Evolutionary conservation across 805 yeast genomes (phyloP).

Genomic region (Kuraishia borneana): DNA sequence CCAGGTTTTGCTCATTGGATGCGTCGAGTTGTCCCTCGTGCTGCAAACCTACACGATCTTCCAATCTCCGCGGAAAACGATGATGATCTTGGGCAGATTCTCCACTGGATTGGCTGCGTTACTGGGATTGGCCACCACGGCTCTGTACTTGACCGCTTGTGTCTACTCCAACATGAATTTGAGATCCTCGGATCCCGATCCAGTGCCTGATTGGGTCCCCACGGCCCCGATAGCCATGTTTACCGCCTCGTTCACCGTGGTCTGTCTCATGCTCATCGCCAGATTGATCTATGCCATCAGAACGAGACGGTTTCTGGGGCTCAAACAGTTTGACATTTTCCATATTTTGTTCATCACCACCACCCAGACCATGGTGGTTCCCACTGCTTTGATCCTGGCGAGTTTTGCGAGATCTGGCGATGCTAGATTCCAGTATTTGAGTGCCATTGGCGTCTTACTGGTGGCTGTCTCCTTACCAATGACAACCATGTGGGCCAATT

Average conservation of each 20-base stretch:
- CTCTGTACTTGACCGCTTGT: constrained; percentile 45
- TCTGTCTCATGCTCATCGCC: constrained; percentile 46
- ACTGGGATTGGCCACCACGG: constrained; percentile 44
- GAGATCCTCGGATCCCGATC: constrained; percentile 13
- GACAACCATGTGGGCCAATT: constrained; percentile 81
- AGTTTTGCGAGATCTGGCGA: constrained; percentile 29
- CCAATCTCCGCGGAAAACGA: constrained; percentile 33
- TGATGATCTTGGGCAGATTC: constrained; percentile 25
- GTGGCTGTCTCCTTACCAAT: constrained; percentile 70
- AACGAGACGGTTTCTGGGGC: constrained; percentile 66
- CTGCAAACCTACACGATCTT: constrained; percentile 69
- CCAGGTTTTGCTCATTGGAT: constrained; percentile 45
- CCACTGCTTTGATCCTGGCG: constrained; percentile 56
- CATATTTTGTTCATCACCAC: constrained; percentile 77
- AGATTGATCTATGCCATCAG: constrained; percentile 63
- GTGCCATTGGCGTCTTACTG: constrained; percentile 46
- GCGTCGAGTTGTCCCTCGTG: constrained; percentile 55
- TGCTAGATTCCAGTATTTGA: constrained; percentile 24
- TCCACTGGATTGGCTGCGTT: constrained; percentile 26
- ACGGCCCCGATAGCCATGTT: constrained; percentile 53
- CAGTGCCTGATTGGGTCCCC: constrained; percentile 24
- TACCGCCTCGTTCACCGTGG: constrained; percentile 54
- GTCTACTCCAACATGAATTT: constrained; percentile 28
- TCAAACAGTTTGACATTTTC: constrained; percentile 71
- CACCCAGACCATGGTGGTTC: constrained; percentile 70